Conservation (phyloP, 2,329 filamentous ascomycete species). For the Cladophialophora exuberans region DNA sequence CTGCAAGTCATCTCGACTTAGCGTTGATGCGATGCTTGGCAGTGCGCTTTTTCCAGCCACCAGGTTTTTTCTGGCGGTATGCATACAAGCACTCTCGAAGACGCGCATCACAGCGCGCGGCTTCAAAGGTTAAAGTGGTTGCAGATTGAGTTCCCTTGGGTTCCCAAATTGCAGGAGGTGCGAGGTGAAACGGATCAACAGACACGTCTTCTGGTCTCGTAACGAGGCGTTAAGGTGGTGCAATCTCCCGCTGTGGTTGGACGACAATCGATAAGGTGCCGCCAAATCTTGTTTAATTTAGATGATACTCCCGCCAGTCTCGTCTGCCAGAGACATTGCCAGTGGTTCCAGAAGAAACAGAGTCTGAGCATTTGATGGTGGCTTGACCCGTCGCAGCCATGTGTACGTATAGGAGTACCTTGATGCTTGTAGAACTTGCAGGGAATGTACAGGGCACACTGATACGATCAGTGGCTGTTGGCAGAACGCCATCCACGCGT, state of each 20-base stretch:
- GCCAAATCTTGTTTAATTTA: constrained; percentile 13
- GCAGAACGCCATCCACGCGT: too few species aligned
- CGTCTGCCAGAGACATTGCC: background rate
- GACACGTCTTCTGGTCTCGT: background rate
- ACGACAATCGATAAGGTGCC: constrained; percentile 15
- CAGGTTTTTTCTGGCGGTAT: background rate
- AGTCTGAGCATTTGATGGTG: background rate
- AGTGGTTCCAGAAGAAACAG: constrained; percentile 9
- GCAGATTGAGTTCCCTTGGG: constrained; percentile 7
- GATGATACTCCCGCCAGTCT: constrained; percentile 1
- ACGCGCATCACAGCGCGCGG: background rate
- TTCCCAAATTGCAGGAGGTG: constrained; percentile 19
- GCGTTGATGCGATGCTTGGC: background rate
- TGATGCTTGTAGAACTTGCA: too few species aligned
- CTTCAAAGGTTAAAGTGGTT: constrained; percentile 18
- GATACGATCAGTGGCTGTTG: too few species aligned
- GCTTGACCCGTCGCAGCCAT: background rate
- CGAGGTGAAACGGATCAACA: constrained; percentile 18
- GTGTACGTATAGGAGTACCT: too few species aligned
- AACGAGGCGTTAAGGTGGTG: constrained; percentile 12
- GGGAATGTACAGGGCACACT: too few species aligned
- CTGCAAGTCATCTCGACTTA: constrained; percentile 19
- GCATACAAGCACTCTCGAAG: background rate
- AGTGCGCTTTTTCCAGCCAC: background rate
- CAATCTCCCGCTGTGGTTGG: constrained; percentile 18